phyloP scores from a whole-genome alignment of 176 grass and related monocot species.

The Paspalum notatum region DNA sequence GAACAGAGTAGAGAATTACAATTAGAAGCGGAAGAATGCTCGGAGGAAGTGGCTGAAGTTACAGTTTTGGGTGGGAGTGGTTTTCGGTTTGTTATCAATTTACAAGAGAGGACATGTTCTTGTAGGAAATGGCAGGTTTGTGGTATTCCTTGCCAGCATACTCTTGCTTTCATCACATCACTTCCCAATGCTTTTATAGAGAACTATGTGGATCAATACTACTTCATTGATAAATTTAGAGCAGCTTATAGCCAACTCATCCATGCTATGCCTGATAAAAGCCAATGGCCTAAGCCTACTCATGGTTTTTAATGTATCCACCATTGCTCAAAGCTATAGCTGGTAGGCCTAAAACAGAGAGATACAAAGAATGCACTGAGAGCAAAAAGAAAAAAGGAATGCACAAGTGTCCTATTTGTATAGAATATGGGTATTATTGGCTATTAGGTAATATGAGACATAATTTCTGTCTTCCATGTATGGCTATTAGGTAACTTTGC shows the following conservation, averaged over 20 bases:
- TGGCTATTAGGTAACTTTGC: too few species aligned
- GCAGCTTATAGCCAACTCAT: not conserved
- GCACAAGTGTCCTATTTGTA: too few species aligned
- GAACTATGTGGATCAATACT: not conserved
- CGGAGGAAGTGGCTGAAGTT: not conserved
- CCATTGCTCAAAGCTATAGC: not conserved
- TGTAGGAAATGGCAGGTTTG: not conserved
- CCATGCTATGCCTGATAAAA: not conserved
- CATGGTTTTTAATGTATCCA: slow-evolving; percentile 7
- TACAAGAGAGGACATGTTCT: not conserved
- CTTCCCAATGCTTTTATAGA: not conserved
- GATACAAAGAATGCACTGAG: not conserved
- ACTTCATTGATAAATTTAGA: not conserved
- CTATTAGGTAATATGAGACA: too few species aligned
- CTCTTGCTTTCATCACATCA: not conserved
- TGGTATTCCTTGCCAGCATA: not conserved
- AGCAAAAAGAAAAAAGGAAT: too few species aligned
- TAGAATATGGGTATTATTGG: too few species aligned
- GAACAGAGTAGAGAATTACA: not conserved
- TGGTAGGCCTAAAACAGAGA: not conserved
- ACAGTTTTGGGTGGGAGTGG: not conserved
- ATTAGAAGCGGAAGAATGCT: not conserved
- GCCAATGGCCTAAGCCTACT: not conserved
- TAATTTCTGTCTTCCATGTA: too few species aligned
- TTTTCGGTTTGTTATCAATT: not conserved